A percentile compares a stretch with the other conserved stretches of the same genome.
phyloP scores from a whole-genome alignment of 495 filamentous ascomycete genomes.

The Rostrohypoxylon terebratum region DNA sequence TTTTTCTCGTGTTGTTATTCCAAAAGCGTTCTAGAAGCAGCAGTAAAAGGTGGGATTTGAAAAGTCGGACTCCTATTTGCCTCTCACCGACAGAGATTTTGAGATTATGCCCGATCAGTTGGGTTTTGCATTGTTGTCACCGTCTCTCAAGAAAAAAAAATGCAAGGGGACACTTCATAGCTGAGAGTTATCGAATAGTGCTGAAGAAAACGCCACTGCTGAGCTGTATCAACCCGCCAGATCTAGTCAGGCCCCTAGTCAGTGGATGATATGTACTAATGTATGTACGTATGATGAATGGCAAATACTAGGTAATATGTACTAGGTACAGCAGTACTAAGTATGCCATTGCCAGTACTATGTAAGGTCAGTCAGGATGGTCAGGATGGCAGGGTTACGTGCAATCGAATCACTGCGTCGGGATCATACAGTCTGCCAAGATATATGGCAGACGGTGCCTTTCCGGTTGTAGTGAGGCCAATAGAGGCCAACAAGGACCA shows the following conservation, averaged over 20 bases:
- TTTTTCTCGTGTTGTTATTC: no score
- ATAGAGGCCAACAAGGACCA: slow-evolving; percentile 43
- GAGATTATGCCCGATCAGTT: slow-evolving; percentile 3
- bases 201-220: slow-evolving; percentile 39
- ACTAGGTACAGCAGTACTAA: no score
- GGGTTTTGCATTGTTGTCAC: not conserved
- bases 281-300: not conserved
- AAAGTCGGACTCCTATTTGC: slow-evolving; percentile 17
- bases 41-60: not conserved
- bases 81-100: slow-evolving; percentile 7
- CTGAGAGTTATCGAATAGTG: slow-evolving; percentile 9
- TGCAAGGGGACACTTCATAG: slow-evolving; percentile 15
- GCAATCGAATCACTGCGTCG: slow-evolving; percentile 37
- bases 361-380: not conserved
- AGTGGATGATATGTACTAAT: not conserved
- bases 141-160: slow-evolving; percentile 6
- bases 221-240: slow-evolving; percentile 41
- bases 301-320: no score
- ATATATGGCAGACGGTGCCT: slow-evolving; percentile 24
- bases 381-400: slow-evolving; percentile 14
- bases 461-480: slow-evolving; percentile 30
- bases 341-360: no score
- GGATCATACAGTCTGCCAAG: slow-evolving; percentile 39
- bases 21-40: not conserved
- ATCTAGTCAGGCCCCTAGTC: not conserved